Base-by-base conservation (phyloP, 495 filamentous ascomycete genomes). In the Podospora conica region DNA sequence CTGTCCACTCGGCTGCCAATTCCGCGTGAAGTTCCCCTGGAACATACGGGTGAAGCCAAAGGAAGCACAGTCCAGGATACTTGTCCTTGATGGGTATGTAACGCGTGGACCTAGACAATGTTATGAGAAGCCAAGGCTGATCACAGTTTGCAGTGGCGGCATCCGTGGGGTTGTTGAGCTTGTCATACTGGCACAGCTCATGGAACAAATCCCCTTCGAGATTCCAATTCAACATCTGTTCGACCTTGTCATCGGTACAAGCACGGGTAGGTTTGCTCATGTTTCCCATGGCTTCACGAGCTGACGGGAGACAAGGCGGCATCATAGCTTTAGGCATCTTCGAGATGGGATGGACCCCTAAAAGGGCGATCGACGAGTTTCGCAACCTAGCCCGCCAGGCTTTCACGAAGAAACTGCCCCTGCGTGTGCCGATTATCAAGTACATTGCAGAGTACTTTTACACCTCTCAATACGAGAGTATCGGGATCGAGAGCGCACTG, bases 271-370 rank as follows among this genome's bases (percentile, higher is more conserved):
- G 60, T 4, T 27, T 10, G 2, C 21, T 11, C 21, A 21, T 15
- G 18, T 21, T 54, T n/a, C n/a, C n/a, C n/a, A 21, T 53, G n/a
- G 3, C 3, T 18, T 18, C 18, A 10, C 24, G n/a, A 55, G 3
- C 21, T 12, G 18, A n/a, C 23, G n/a, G 40, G 78, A 78, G 20
- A 25, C 6, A 76, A 29, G 82, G 83, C 12, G 80, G 79, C 15
- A 78, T 86, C 55, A 75, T 84, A n/a, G 78, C 80, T 0, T 64
- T 84, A 3, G 79, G 76, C 3, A 72, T 86, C 31, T 78, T 75
- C 7, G 68, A 73, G 15, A 70, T 75, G 56, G 31, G 71, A 48
- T 79, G 79, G 76, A 68, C 73, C 4, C 66, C 84, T 6, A 67
- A 78, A 8, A 55, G 76, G 15, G 81, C 78, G 60, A 71, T 70